Conservation (phyloP, 257 asterid genomes). For the Verbascum thapsus region DNA sequence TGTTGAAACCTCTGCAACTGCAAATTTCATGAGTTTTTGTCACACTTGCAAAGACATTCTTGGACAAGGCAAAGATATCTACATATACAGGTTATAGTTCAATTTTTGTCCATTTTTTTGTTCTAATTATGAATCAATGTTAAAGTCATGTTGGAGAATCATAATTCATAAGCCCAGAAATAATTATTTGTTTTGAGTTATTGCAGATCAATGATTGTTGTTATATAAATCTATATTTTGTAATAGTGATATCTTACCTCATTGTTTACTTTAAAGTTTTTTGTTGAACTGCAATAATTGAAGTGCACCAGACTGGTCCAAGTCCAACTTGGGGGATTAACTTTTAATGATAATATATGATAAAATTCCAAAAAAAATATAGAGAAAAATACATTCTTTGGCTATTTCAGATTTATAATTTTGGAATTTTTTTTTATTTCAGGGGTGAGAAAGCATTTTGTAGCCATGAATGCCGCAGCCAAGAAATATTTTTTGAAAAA, state of each 20-base stretch:
- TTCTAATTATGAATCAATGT: not conserved
- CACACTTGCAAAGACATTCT: conserved; percentile 54
- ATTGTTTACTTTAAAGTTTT: conserved; percentile 24
- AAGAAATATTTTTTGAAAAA: conserved; percentile 55
- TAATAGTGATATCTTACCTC: conserved; percentile 26
- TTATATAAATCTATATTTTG: conserved; percentile 22
- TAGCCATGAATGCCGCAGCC: conserved; percentile 78
- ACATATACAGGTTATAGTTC: conserved; percentile 74
- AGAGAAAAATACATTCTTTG: not conserved
- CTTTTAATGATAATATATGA: not conserved
- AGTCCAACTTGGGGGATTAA: conserved; percentile 2
- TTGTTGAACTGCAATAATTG: conserved; percentile 35
- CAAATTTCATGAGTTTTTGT: conserved; percentile 54
- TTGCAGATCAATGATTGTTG: conserved; percentile 31
- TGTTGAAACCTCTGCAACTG: conserved; percentile 29
- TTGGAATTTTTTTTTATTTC: conserved; percentile 15
- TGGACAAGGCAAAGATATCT: conserved; percentile 56
- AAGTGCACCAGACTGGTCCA: conserved; percentile 28
- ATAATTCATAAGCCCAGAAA: conserved; percentile 2
- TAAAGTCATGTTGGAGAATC: conserved; percentile 3
- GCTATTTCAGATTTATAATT: not conserved
- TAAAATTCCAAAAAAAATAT: too few relatives aligned
- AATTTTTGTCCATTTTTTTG: not conserved
- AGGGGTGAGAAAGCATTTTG: conserved; percentile 79
- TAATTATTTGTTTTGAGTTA: conserved; percentile 15